These are phyloP conservation scores for Cryptomeria japonica DNA, from an alignment of 75 land plant species.

Conservation along the genomic window DNA sequence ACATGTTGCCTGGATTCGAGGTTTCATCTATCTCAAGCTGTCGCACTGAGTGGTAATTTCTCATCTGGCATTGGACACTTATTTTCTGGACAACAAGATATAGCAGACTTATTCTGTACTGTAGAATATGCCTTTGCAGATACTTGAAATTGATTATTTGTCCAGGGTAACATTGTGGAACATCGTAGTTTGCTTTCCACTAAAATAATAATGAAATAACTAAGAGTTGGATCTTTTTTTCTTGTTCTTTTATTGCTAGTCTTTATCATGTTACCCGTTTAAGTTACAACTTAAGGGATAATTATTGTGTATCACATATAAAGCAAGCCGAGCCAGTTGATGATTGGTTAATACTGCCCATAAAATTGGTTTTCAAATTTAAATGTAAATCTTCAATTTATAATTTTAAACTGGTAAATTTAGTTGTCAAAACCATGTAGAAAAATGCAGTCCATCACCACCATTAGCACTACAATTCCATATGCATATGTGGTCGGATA, in stretches of 20 bases:
- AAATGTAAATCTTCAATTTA: background rate
- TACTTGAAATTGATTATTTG: slow-evolving; percentile 1
- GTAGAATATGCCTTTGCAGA: background rate
- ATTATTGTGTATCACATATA: background rate
- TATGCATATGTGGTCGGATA: background rate
- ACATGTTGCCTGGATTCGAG: slow-evolving; percentile 60
- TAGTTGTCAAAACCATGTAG: background rate
- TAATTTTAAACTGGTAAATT: background rate
- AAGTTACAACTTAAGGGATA: background rate
- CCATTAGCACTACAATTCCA: background rate
- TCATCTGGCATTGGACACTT: background rate
- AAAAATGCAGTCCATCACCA: background rate
- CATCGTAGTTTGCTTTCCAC: background rate
- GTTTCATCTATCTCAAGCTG: slow-evolving; percentile 54
- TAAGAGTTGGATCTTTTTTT: background rate
- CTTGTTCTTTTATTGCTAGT: background rate
- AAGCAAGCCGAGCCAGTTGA: background rate
- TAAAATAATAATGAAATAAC: background rate
- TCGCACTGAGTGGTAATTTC: slow-evolving; percentile 56
- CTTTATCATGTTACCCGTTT: background rate
- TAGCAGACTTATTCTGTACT: background rate
- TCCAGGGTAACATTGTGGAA: background rate
- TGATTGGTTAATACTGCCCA: background rate
- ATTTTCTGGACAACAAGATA: background rate
- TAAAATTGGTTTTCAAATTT: background rate